Conservation (phyloP, 2,329 filamentous ascomycete genomes). For the Amauroascus niger region DNA sequence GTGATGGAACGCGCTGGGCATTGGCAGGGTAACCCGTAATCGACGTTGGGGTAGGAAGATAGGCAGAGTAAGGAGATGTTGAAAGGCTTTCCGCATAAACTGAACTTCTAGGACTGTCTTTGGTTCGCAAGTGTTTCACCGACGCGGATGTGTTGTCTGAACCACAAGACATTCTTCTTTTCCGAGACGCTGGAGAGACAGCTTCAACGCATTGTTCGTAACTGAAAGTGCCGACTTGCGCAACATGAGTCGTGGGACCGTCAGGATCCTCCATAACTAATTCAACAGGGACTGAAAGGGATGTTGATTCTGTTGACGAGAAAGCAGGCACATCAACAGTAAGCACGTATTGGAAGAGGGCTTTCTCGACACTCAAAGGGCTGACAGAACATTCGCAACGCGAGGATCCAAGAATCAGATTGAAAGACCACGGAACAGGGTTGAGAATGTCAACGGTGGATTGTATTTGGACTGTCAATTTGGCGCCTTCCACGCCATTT, state of each 20-base stretch:
- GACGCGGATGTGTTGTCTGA: slow-evolving; percentile 41
- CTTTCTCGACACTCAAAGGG: slow-evolving; percentile 49
- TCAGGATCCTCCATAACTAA: slow-evolving; percentile 51
- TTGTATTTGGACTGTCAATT: slow-evolving; percentile 63
- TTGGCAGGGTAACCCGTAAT: slow-evolving; percentile 33
- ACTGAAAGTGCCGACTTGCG: slow-evolving; percentile 53
- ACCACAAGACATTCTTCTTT: slow-evolving; percentile 48
- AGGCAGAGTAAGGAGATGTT: slow-evolving; percentile 41
- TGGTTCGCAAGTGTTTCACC: slow-evolving; percentile 41
- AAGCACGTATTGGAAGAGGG: slow-evolving; percentile 60
- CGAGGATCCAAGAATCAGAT: slow-evolving; percentile 67
- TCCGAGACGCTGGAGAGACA: slow-evolving; percentile 39
- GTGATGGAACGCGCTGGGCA: slow-evolving; percentile 32
- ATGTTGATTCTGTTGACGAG: slow-evolving; percentile 46
- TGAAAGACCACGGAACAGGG: slow-evolving; percentile 45
- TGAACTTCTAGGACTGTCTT: slow-evolving; percentile 39
- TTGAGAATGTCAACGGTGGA: slow-evolving; percentile 64
- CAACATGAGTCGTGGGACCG: slow-evolving; percentile 41
- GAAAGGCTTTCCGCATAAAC: slow-evolving; percentile 45
- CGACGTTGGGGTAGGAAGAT: slow-evolving; percentile 41
- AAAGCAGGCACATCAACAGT: slow-evolving; percentile 62
- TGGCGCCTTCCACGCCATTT: slow-evolving; percentile 59
- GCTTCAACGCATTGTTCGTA: slow-evolving; percentile 44
- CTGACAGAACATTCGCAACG: slow-evolving; percentile 59
- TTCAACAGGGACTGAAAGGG: slow-evolving; percentile 49